phyloP scores from a whole-genome alignment of 208 protist species.

The Leishmania tarentolae region DNA sequence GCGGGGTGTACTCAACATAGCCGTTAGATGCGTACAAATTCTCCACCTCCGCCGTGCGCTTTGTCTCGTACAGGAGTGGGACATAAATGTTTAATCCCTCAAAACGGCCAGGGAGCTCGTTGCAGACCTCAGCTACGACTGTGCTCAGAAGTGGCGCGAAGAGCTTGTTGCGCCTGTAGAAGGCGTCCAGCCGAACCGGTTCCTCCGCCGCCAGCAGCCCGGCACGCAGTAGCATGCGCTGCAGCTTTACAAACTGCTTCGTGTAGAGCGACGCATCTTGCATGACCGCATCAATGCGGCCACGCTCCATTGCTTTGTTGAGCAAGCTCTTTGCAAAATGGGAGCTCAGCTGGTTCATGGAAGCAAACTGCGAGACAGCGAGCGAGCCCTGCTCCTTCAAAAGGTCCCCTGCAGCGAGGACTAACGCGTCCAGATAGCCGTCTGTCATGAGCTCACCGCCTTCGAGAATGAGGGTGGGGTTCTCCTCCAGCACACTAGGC shows the following conservation, averaged over 20 bases:
- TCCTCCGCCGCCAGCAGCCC: slow-evolving; percentile 63
- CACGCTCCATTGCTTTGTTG: slow-evolving; percentile 40
- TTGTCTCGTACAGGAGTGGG: slow-evolving; percentile 51
- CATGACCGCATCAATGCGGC: slow-evolving; percentile 45
- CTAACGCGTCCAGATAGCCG: slow-evolving; percentile 56
- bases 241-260: slow-evolving; percentile 62
- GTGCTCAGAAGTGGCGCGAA: slow-evolving; percentile 52
- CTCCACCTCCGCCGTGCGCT: slow-evolving; percentile 50
- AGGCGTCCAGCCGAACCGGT: slow-evolving; percentile 58
- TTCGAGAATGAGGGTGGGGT: slow-evolving; percentile 50
- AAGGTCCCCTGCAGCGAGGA: slow-evolving; percentile 47
- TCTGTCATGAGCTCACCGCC: slow-evolving; percentile 73
- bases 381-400: slow-evolving; percentile 74
- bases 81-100: slow-evolving; percentile 50
- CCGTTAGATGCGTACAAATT: slow-evolving; percentile 84
- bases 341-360: slow-evolving; percentile 63
- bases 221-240: slow-evolving; percentile 65
- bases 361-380: slow-evolving; percentile 59
- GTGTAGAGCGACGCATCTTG: slow-evolving; percentile 71
- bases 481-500: slow-evolving; percentile 60
- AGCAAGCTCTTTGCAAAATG: slow-evolving; percentile 60
- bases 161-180: slow-evolving; percentile 59
- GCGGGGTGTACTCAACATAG: slow-evolving; percentile 61
- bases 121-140: slow-evolving; percentile 38
- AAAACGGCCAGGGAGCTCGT: slow-evolving; percentile 59